These are phyloP conservation scores for Botryotinia convoluta DNA, from an alignment of 2,329 filamentous ascomycete genomes.

Conservation along the genomic window DNA sequence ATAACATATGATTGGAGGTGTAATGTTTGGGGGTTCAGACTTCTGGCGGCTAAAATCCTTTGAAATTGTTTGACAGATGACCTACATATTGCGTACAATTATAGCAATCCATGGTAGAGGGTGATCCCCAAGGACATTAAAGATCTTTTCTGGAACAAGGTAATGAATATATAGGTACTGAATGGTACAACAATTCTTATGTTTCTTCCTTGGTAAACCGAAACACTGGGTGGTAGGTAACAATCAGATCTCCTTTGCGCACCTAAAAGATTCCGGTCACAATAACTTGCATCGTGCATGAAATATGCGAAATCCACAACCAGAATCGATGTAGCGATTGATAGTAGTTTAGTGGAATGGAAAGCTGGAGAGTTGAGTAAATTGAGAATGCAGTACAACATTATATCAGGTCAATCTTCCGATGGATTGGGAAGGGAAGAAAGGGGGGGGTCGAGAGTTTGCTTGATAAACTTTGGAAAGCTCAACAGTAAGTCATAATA, in stretches of 20 bases:
- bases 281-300: neutral
- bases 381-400: neutral
- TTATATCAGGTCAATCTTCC: neutral
- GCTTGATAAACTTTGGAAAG: neutral
- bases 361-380: neutral
- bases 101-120: neutral
- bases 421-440: neutral
- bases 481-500: neutral
- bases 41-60: conserved; percentile 2
- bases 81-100: neutral
- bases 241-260: neutral
- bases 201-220: neutral
- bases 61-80: conserved; percentile 2
- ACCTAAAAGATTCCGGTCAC: neutral
- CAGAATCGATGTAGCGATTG: neutral
- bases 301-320: neutral
- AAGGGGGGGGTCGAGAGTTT: neutral
- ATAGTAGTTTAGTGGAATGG: neutral
- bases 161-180: neutral
- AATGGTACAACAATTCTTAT: neutral
- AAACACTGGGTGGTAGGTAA: neutral
- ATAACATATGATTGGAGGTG: conserved; percentile 6
- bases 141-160: neutral
- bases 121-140: neutral
- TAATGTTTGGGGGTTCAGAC: neutral